These are phyloP conservation scores for Penicillium paxilli DNA, from an alignment of 495 filamentous ascomycete species.

Conservation along the genomic window DNA sequence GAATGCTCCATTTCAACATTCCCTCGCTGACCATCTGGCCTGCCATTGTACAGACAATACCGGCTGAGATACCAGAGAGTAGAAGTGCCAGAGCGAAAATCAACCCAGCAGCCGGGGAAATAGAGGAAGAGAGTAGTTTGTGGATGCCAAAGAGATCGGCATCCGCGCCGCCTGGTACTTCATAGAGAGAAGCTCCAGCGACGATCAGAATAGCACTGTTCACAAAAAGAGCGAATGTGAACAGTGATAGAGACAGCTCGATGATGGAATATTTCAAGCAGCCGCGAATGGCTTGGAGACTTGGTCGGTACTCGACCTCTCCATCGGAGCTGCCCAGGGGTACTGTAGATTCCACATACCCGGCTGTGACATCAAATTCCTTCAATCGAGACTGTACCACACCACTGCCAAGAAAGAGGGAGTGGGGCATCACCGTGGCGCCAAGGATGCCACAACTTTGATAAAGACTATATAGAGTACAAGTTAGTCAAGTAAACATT, in stretches of 20 bases:
- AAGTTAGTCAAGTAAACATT: neutral
- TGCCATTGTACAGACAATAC: conserved; percentile 81
- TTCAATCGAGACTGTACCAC: conserved; percentile 80
- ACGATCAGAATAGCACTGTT: conserved; percentile 91
- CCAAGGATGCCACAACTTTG: conserved; percentile 91
- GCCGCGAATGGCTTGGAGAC: conserved; percentile 70
- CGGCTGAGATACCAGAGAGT: conserved; percentile 73
- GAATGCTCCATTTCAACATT: conserved; percentile 67
- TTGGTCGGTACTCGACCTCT: conserved; percentile 71
- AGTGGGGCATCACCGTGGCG: conserved; percentile 94
- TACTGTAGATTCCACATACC: conserved; percentile 51
- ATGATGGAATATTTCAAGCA: conserved; percentile 81
- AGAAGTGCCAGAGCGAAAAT: conserved; percentile 78
- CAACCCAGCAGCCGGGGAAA: conserved; percentile 71
- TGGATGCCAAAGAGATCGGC: conserved; percentile 86
- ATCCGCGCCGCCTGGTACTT: conserved; percentile 51
- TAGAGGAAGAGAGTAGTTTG: conserved; percentile 64
- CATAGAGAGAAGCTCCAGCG: conserved; percentile 75
- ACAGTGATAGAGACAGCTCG: conserved; percentile 74
- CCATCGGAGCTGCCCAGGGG: conserved; percentile 40
- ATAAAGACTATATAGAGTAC: conserved; percentile 60
- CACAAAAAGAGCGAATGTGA: conserved; percentile 91
- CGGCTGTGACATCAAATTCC: conserved; percentile 68
- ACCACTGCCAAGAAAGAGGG: conserved; percentile 84
- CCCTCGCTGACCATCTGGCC: conserved; percentile 84